Evolutionary conservation across 2,329 filamentous ascomycete species (phyloP).

Genomic region (Aspergillus awamori): DNA sequence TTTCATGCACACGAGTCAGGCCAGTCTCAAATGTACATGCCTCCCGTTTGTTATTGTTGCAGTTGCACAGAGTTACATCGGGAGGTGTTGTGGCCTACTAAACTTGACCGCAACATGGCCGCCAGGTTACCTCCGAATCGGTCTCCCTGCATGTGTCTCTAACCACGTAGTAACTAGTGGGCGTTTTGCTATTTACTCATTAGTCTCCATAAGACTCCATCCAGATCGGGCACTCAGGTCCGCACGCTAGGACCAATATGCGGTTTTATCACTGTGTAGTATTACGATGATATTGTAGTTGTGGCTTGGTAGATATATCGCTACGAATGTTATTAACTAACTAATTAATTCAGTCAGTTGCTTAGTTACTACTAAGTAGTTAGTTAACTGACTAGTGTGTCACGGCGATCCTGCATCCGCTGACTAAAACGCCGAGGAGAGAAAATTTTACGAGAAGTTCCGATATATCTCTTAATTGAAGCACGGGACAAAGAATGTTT

Average conservation of each 20-base stretch:
- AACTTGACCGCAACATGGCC: conserved; percentile 7
- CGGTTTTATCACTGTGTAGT: neutral
- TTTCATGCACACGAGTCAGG: neutral
- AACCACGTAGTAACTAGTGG: too few relatives aligned
- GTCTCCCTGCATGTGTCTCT: neutral
- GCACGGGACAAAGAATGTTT: neutral
- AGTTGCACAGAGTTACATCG: neutral
- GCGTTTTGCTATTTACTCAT: neutral
- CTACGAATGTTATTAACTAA: too few relatives aligned
- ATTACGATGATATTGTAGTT: neutral
- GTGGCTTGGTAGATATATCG: neutral
- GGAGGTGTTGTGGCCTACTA: neutral
- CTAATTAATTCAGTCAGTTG: too few relatives aligned
- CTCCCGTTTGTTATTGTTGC: neutral
- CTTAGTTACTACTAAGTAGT: too few relatives aligned
- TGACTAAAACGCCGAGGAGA: neutral
- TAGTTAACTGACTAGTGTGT: too few relatives aligned
- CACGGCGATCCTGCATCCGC: neutral
- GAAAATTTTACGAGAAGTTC: neutral
- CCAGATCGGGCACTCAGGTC: neutral
- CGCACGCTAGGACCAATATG: neutral
- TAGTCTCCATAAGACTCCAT: neutral
- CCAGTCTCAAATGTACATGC: neutral
- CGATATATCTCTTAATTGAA: neutral
- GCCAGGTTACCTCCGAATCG: neutral